Conservation (phyloP, 2,329 filamentous ascomycete species). For the Pseudogymnoascus sp. region DNA sequence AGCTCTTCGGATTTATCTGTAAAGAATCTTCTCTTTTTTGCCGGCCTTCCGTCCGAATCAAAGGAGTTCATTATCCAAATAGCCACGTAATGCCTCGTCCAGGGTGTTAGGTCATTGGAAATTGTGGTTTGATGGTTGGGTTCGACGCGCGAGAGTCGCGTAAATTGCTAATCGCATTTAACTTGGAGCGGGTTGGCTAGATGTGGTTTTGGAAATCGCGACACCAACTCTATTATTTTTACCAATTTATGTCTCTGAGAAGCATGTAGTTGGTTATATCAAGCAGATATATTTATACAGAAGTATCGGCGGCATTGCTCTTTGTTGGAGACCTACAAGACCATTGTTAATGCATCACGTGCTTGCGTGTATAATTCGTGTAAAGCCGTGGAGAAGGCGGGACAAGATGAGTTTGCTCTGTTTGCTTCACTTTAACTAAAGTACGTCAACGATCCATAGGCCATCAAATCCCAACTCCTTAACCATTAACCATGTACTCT, state of each 20-base stretch:
- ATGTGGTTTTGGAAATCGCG: background rate
- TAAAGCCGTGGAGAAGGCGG: background rate
- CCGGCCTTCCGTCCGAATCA: slow-evolving; percentile 37
- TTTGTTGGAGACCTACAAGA: background rate
- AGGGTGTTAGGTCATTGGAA: background rate
- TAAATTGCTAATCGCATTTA: slow-evolving; percentile 7
- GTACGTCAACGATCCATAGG: background rate
- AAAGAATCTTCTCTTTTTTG: slow-evolving; percentile 43
- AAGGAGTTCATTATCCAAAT: slow-evolving; percentile 28
- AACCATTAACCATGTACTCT: slow-evolving; percentile 21
- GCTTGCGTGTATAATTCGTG: background rate
- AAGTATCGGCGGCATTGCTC: background rate
- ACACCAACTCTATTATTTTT: background rate
- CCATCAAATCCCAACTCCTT: background rate
- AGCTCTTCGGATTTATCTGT: slow-evolving; percentile 27
- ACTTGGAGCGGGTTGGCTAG: background rate
- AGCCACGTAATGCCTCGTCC: background rate
- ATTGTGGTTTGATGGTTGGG: background rate
- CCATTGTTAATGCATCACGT: background rate
- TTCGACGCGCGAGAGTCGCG: background rate
- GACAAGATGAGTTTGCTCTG: background rate
- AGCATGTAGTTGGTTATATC: background rate
- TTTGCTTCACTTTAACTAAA: background rate
- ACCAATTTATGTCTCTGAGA: background rate
- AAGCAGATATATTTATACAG: background rate